Percentiles rank a stretch among this genome's conserved stretches.
Conservation (phyloP, 2,329 filamentous ascomycete species). For the Phialophora expanda region DNA sequence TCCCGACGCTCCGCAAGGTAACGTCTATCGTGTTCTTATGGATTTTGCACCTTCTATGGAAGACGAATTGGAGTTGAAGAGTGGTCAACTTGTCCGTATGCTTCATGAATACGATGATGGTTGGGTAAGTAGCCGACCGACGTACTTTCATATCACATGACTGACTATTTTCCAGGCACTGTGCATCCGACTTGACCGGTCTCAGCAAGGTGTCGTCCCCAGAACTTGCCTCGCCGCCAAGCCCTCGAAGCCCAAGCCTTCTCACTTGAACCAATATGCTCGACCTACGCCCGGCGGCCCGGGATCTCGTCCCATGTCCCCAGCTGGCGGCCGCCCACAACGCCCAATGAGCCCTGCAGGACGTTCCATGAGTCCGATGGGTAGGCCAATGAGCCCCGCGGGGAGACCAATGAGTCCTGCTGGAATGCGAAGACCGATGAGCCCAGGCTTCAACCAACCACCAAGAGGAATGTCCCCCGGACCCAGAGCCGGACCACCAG, state of each 20-base stretch:
- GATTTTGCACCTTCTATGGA: slow-evolving; percentile 93
- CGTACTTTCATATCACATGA: slow-evolving; percentile 41
- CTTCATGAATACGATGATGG: slow-evolving; percentile 98
- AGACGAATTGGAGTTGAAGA: slow-evolving; percentile 82
- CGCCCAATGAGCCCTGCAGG: slow-evolving; percentile 39
- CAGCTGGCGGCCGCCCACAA: slow-evolving; percentile 28
- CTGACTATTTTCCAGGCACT: slow-evolving; percentile 67
- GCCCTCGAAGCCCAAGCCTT: slow-evolving; percentile 81
- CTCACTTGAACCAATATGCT: slow-evolving; percentile 62
- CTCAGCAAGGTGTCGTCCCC: slow-evolving; percentile 89
- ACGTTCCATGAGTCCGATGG: slow-evolving; percentile 54
- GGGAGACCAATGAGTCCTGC: slow-evolving; percentile 10
- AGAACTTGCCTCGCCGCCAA: slow-evolving; percentile 91
- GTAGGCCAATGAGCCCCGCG: slow-evolving; percentile 20
- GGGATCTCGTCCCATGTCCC: slow-evolving; percentile 39
- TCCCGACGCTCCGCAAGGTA: slow-evolving; percentile 56
- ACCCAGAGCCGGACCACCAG: slow-evolving; percentile 48
- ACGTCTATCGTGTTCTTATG: slow-evolving; percentile 90
- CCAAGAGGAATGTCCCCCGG: slow-evolving; percentile 57
- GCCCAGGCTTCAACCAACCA: slow-evolving; percentile 41
- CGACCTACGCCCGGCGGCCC: slow-evolving; percentile 42
- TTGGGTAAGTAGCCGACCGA: slow-evolving; percentile 70
- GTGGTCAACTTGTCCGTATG: slow-evolving; percentile 83
- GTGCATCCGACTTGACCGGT: slow-evolving; percentile 86
- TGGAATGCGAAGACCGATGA: slow-evolving; percentile 38